These are phyloP conservation scores for Effrenium voratum DNA, from an alignment of 73 alveolate genomes.

Conservation along the genomic window DNA sequence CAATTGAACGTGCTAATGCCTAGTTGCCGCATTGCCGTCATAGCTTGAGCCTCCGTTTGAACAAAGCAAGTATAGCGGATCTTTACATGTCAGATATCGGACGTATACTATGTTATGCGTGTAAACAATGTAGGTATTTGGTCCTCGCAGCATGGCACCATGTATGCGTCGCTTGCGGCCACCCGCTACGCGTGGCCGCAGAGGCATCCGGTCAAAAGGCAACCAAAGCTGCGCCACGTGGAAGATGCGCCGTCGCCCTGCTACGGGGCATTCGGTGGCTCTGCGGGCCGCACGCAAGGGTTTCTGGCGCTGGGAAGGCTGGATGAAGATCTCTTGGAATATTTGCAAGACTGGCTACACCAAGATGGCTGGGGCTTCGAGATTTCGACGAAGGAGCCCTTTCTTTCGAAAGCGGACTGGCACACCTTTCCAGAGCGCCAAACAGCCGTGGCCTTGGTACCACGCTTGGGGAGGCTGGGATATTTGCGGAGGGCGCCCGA, in stretches of 20 bases:
- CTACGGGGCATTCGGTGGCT: neutral
- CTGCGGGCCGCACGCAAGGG: constrained; percentile 38
- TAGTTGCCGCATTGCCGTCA: too few relatives aligned
- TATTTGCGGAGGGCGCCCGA: neutral
- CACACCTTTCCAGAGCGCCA: neutral
- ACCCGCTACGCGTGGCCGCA: neutral
- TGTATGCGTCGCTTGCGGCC: neutral
- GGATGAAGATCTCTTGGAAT: neutral
- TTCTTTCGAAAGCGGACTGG: constrained; percentile 52
- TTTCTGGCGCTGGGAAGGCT: constrained; percentile 27
- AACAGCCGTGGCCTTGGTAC: neutral
- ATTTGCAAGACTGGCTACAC: neutral
- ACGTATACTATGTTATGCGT: too few relatives aligned
- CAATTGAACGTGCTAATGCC: too few relatives aligned
- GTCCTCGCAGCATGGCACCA: neutral
- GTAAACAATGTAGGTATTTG: too few relatives aligned
- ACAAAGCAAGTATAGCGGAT: too few relatives aligned
- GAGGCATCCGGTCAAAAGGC: neutral
- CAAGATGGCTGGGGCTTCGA: too few relatives aligned
- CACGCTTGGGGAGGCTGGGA: neutral
- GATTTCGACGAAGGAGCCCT: neutral
- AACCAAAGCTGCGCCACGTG: neutral
- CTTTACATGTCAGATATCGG: too few relatives aligned
- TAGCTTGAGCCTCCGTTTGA: too few relatives aligned
- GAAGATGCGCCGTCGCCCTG: neutral